A percentile compares a stretch with the other conserved stretches of the same genome.
Conservation (phyloP, 768 basidiomycete species). For the Crucibulum laeve region DNA sequence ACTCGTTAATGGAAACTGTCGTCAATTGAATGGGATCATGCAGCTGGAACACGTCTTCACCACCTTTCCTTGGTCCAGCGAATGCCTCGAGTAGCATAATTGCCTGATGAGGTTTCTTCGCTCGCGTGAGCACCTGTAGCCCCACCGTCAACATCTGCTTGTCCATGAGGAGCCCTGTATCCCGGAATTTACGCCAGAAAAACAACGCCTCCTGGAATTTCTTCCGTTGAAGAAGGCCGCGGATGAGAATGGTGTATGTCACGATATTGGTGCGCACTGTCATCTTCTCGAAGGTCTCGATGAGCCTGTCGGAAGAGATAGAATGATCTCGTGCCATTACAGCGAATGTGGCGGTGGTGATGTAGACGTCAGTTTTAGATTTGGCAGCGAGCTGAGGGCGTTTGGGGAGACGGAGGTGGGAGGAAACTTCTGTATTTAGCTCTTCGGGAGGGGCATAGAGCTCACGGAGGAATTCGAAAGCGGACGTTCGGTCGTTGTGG, state of each 20-base stretch:
- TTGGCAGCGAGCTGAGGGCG: constrained; percentile 11
- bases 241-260: constrained; percentile 51
- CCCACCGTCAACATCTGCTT: constrained; percentile 44
- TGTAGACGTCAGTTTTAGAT: constrained; percentile 33
- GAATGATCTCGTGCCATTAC: constrained; percentile 36
- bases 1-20: constrained; percentile 14
- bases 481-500: constrained; percentile 36
- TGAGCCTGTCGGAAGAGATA: constrained; percentile 25
- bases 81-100: constrained; percentile 45
- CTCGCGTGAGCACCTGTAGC: constrained; percentile 41
- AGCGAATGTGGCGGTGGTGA: constrained; percentile 42
- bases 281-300: constrained; percentile 29
- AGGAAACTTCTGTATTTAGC: not conserved
- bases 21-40: constrained; percentile 10
- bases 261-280: constrained; percentile 35
- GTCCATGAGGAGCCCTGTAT: constrained; percentile 35
- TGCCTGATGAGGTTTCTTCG: constrained; percentile 40
- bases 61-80: constrained; percentile 9
- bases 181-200: constrained; percentile 38
- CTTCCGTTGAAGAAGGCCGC: constrained; percentile 42
- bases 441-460: constrained; percentile 16
- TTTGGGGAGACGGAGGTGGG: not conserved
- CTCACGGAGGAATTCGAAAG: constrained; percentile 40
- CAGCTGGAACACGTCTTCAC: not conserved
- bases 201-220: constrained; percentile 33